Base-by-base conservation (phyloP, 257 asterid genomes). In the Vinca minor region DNA sequence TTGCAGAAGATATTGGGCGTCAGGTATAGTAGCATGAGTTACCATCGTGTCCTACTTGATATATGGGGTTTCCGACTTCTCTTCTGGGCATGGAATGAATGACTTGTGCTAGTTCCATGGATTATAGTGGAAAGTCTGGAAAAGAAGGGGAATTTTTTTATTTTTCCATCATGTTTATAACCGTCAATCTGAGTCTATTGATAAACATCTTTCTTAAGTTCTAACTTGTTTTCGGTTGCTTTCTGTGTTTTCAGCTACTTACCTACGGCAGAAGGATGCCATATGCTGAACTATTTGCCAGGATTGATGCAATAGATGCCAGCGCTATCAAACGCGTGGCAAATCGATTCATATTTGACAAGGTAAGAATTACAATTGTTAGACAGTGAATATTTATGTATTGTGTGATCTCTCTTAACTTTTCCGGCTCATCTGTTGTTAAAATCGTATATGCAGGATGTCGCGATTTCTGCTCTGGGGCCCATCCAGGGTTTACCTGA, bases 1-100 rank as follows among this genome's bases (percentile, higher is more conserved):
- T 84, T 66, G 94, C 94, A 48, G 99, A 93, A 79, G 99, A 93
- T 76, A 89, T 93, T 64, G 99, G 99, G n/a, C 95, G 99, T 18
- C 97, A 93, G 99, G 99, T 93, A 26, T 0, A 52, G 20, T 54
- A 13, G 38, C 21, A 14, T 14, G n/a, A 17, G 21, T 13, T 54
- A 26, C 20, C 14, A 54, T 29, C 5, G 2, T 10, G 7, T 46
- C 5, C 20, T 23, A 46, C 25, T 7, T 17, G 25, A 46, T 10
- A 10, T n/a, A n/a, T 34, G 38, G 7, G 38, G 38, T 7, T 29
- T 28, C 29, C 31, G 42, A 34, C 57, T 10, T 50, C 17, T 10
- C 5, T 25, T 50, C 18, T 10, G 7, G 8, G 32, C 0, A 23
- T 50, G 56, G 23, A 49, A 49, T n/a, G n/a, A n/a, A n/a, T 21